A percentile compares a stretch with the other conserved stretches of the same genome.
phyloP scores from a whole-genome alignment of 768 basidiomycete genomes.

The Termitomyces sp. region DNA sequence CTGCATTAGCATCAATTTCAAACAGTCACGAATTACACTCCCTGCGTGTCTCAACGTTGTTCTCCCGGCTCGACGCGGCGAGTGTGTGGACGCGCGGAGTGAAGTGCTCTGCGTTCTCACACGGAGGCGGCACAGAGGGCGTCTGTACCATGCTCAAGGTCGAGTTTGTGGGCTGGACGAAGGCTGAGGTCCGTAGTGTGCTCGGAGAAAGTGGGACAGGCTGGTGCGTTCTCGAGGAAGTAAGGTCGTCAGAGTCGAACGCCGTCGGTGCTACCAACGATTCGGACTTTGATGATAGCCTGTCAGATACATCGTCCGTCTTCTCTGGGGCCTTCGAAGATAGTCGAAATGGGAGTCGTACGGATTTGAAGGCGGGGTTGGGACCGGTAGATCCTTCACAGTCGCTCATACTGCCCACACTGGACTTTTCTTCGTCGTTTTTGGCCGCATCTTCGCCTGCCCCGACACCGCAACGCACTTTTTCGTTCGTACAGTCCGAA shows the following conservation, averaged over 20 bases:
- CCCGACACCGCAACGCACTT: constrained; percentile 8
- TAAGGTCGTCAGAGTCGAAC: constrained; percentile 21
- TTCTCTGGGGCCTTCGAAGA: constrained; percentile 19
- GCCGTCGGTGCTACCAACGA: constrained; percentile 13
- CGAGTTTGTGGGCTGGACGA: constrained; percentile 71
- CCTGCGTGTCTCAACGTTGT: constrained; percentile 61
- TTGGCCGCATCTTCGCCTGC: constrained; percentile 12
- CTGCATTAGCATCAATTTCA: constrained; percentile 48
- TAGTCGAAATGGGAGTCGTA: constrained; percentile 6
- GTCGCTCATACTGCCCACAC: constrained; percentile 72
- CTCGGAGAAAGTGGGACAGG: constrained; percentile 68
- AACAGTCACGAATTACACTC: constrained; percentile 49
- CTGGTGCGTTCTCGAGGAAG: constrained; percentile 74
- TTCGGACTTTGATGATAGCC: constrained; percentile 23
- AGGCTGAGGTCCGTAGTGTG: constrained; percentile 55
- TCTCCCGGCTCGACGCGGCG: constrained; percentile 65
- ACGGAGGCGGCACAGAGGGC: constrained; percentile 33
- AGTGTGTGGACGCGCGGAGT: constrained; percentile 64
- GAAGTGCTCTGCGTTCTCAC: constrained; percentile 57
- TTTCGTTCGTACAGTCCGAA: constrained; percentile 15
- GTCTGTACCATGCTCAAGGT: constrained; percentile 65
- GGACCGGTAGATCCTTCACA: constrained; percentile 48
- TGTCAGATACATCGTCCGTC: constrained; percentile 27
- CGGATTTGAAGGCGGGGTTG: constrained; percentile 9
- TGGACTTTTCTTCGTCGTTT: constrained; percentile 63